A percentile compares a stretch with the other conserved stretches of the same genome.
Conservation (phyloP, 2,329 filamentous ascomycete genomes). For the Volutella citrinella region DNA sequence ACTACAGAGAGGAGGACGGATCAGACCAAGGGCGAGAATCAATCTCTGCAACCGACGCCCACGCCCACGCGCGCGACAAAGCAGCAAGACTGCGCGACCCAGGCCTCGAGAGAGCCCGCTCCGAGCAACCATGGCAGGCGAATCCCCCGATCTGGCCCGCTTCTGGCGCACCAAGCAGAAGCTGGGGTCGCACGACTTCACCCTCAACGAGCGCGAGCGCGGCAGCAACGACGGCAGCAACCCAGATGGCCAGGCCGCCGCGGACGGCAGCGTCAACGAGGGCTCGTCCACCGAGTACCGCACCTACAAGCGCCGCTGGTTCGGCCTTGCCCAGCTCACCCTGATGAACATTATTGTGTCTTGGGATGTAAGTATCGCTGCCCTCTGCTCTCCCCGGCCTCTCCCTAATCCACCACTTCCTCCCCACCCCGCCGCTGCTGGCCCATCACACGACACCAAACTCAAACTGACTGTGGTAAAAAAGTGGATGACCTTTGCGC, state of each 20-base stretch:
- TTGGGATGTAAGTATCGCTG: slow-evolving; percentile 75
- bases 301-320: slow-evolving; percentile 81
- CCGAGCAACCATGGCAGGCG: slow-evolving; percentile 23
- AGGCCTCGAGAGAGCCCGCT: too few species aligned
- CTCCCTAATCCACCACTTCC: too few species aligned
- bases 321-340: slow-evolving; percentile 79
- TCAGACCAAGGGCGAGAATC: too few species aligned
- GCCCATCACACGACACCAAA: too few species aligned
- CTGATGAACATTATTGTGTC: slow-evolving; percentile 89
- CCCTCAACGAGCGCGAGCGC: slow-evolving; percentile 23
- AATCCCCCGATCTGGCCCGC: slow-evolving; percentile 18
- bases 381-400: slow-evolving; percentile 4
- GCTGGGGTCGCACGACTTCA: slow-evolving; percentile 26
- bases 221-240: slow-evolving; percentile 13
- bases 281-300: slow-evolving; percentile 33
- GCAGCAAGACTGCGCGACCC: too few species aligned
- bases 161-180: slow-evolving; percentile 30
- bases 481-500: slow-evolving; percentile 86
- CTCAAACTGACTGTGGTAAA: not conserved
- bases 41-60: too few species aligned
- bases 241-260: slow-evolving; percentile 19
- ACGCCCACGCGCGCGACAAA: too few species aligned
- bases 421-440: too few species aligned
- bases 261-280: slow-evolving; percentile 25
- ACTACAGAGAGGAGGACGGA: too few species aligned